Base-by-base conservation (phyloP, 2,329 filamentous ascomycete genomes). In the Diaporthe ampelina region DNA sequence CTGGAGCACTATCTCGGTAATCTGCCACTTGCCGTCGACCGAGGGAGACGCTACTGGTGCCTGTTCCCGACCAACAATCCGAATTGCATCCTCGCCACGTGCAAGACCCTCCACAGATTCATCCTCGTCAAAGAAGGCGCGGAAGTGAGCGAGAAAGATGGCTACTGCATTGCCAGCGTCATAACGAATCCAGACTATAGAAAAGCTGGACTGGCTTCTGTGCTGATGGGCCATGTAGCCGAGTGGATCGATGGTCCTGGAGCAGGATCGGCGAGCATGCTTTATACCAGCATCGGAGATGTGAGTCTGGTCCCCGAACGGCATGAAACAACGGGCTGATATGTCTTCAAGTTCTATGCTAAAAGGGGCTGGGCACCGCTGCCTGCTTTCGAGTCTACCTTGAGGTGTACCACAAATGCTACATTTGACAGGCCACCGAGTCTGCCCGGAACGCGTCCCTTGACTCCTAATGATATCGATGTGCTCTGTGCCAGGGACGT, bases 161-260 rank as follows among this genome's bases (percentile, higher is more conserved):
- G 48, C n/a, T 68, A 68, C 48, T 68, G 63, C 63, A 21, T 68
- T 10, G 63, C 63, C 48, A 68, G 63, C n/a, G 63, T 68, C 32
- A 68, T 68, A 29, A 68, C 48, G 4, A 68, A 68, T 29, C 32
- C 63, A 2, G 63, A 54, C 17, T 68, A 68, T 9, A 54, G 63
- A n/a, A 68, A 68, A 4, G n/a, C 48, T 3, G 63, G 63, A 6
- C 48, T 68, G 13, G 63, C 63, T 7, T 68, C 63, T 54, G 48
- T 68, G 24, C 13, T 68, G 63, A 37, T 68, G 63, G 32, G 32
- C 1, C 48, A 68, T 26, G 48, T 68, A 11, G 48, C 63, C 7
- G 35, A 54, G 63, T 68, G 63, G 63, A 68, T 68, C 32, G 45
- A 68, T 29, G 48, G 63, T 21, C 48, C 63, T 26, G 63, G 63